Base-by-base conservation (phyloP, 768 basidiomycete species). In the Neoboletus brunneissimus region DNA sequence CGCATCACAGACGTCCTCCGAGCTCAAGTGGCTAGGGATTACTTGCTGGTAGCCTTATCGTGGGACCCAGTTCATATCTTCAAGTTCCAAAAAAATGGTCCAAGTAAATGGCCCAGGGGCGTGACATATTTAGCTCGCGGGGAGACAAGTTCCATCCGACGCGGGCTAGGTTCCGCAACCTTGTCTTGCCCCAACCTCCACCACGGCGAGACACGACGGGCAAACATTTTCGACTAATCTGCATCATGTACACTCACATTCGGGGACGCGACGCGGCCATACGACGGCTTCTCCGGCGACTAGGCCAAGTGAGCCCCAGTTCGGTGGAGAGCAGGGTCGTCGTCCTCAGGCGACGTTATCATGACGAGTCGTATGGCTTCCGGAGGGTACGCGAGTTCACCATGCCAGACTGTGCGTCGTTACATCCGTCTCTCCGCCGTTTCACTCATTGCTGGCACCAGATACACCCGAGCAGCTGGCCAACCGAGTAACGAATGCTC, bases 331-430 rank as follows among this genome's bases (percentile, higher is more conserved):
- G 56, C 50, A 71, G 29, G 20, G 63, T 67, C 18, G 45, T 72
- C 49, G 52, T 60, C 15, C 55, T 70, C 57, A 62, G 52, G 47
- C 72, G 76, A 43, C 44, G 43, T 22, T 91, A 91, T 72, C 89
- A 91, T 58, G 89, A 91, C 71, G 83, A 88, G 59, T 90, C 88
- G 2, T 91, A 87, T 67, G 89, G 89, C 1, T 91, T 86, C 64
- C 77, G 89, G 37, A 83, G 86, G 67, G 78, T 81, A 1, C 79
- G 81, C 53, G 75, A 78, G 64, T 88, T 87, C 63, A 72, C 74
- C 2, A 77, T 89, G 65, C 85, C 88, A 41, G 89, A 91, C 60
- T 91, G 89, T 89, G 70, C 61, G 87, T 77, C 5, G 0, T 29
- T 12, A 6, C 25, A 25, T 25, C 3, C 5, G 25, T 25, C 25